phyloP scores from a whole-genome alignment of 768 basidiomycete species.

The Mycena chlorophos region DNA sequence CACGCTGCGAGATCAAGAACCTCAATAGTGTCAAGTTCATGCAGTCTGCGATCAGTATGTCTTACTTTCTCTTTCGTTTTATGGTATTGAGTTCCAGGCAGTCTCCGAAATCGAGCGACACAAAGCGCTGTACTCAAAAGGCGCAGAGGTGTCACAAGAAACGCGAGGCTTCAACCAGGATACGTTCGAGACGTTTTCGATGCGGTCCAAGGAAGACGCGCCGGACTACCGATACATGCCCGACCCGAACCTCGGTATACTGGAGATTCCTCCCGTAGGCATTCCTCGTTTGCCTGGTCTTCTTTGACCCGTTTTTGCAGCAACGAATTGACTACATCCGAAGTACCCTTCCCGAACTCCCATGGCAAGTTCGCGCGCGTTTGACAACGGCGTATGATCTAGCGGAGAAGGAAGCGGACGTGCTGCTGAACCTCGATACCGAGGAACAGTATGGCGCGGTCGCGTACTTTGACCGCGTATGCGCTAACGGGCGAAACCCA shows the following conservation, averaged over 20 bases:
- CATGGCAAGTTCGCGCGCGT: constrained; percentile 58
- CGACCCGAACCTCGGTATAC: constrained; percentile 85
- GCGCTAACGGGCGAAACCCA: constrained; percentile 57
- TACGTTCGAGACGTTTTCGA: constrained; percentile 73
- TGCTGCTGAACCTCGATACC: constrained; percentile 73
- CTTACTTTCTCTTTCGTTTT: background rate
- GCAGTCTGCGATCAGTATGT: constrained; percentile 79
- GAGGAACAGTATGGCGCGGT: constrained; percentile 57
- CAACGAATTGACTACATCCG: constrained; percentile 57
- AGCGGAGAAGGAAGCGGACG: constrained; percentile 65
- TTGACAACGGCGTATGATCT: constrained; percentile 52
- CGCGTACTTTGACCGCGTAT: constrained; percentile 76
- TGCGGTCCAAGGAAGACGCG: constrained; percentile 90
- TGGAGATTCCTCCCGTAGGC: constrained; percentile 56
- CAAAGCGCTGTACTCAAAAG: constrained; percentile 49
- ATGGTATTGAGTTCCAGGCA: constrained; percentile 32
- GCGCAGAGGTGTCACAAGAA: constrained; percentile 66
- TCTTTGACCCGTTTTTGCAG: constrained; percentile 39
- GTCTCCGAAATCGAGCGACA: constrained; percentile 85
- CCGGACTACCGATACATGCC: constrained; percentile 99
- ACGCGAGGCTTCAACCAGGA: constrained; percentile 89
- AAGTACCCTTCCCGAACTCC: constrained; percentile 71
- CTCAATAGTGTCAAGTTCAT: constrained; percentile 89
- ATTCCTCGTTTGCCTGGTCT: constrained; percentile 4
- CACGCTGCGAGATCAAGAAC: constrained; percentile 95